Evolutionary conservation across 345 rosid genomes (phyloP), one percentile per base, ranked within the genome.

Genomic region (Salix viminalis): DNA sequence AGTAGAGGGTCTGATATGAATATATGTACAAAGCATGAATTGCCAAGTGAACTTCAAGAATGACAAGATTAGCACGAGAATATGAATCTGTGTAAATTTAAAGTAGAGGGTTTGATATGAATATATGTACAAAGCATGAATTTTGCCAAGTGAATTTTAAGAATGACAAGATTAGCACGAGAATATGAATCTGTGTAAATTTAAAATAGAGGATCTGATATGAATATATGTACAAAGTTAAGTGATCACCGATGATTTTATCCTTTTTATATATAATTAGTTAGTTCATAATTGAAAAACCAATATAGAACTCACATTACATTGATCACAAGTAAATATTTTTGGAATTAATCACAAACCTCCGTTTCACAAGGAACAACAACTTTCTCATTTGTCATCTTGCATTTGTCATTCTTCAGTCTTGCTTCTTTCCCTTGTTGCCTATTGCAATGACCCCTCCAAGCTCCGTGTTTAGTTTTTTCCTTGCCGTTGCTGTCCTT

Each of bases 381-480:
- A 6, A 56, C 15, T 74, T 8, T 65, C 10, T 14, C 24, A 14
- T 58, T 79, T 71, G 87, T 82, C 86, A 23, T 34, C 77, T 78
- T 74, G 52, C 76, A 26, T 50, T 75, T 71, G 86, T 78, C 86
- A n/a, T 54, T 56, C 64, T 60, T 50, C 48, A 21, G 54, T 16
- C 72, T 26, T 32, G 41, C 69, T 69, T 48, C 54, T 66, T 73
- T 65, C 76, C 56, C 30, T 42, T 68, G 75, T 65, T 73, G 84
- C 86, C 87, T 62, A 48, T 64, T 82, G 83, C 68, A 68, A 79
- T 58, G 36, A 65, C 15, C 66, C 79, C 71, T 44, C 70, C 10
- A 23, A 16, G 26, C 50, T 78, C 74, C 73, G 70, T 79, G 67
- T 44, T 75, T 71, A 34, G 21, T 80, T 15, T 74, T 72, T 67